These are phyloP conservation scores for Crithidia sp. DNA, from an alignment of 208 protist genomes.

Conservation along the genomic window DNA sequence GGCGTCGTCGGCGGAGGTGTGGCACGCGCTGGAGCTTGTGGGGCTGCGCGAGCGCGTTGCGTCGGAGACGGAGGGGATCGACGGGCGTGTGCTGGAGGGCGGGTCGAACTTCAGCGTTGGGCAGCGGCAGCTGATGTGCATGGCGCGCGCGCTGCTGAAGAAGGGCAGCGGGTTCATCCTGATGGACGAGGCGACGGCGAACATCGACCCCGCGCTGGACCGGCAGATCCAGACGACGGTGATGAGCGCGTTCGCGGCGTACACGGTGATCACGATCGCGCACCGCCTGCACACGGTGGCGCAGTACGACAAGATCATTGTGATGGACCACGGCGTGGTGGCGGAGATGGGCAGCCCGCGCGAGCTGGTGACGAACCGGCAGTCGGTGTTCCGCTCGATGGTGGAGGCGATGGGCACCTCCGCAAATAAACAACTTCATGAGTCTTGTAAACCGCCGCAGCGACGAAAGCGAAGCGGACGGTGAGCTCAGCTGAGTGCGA, in stretches of 20 bases:
- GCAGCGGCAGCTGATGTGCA: constrained; percentile 74
- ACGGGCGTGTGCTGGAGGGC: constrained; percentile 52
- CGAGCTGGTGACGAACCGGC: constrained; percentile 40
- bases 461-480: too few relatives aligned
- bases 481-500: too few relatives aligned
- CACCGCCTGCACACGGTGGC: constrained; percentile 82
- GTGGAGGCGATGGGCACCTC: constrained; percentile 39
- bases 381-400: constrained; percentile 49
- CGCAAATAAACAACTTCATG: too few relatives aligned
- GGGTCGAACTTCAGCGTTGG: constrained; percentile 76
- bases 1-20: constrained; percentile 26
- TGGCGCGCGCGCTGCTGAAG: constrained; percentile 71
- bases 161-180: constrained; percentile 61
- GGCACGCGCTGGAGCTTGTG: constrained; percentile 49
- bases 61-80: constrained; percentile 30
- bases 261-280: constrained; percentile 85
- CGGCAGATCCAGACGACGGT: constrained; percentile 66
- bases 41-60: constrained; percentile 44
- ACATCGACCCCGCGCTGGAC: constrained; percentile 75
- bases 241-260: constrained; percentile 49
- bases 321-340: constrained; percentile 73
- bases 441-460: too few relatives aligned
- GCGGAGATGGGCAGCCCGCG: constrained; percentile 63
- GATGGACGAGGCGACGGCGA: constrained; percentile 85
- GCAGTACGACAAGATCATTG: constrained; percentile 73